These are phyloP conservation scores for Nitzschia inconspicua DNA, from an alignment of 108 stramenopile species.

Conservation along the genomic window DNA sequence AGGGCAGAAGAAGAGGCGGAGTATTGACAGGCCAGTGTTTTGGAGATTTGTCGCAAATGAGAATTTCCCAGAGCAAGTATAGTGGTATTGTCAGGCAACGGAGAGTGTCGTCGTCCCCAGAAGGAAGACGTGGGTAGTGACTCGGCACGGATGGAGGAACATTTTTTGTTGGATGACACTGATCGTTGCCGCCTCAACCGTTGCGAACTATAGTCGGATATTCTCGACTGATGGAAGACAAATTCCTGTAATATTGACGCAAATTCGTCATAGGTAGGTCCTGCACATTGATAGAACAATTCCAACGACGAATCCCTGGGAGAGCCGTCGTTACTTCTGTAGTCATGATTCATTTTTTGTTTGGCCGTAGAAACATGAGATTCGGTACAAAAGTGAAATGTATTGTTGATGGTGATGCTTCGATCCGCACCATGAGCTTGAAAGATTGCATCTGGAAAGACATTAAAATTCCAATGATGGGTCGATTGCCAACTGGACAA, in stretches of 20 bases:
- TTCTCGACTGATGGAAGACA: background rate
- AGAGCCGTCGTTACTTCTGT: too few relatives aligned
- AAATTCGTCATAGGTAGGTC: conserved; percentile 10
- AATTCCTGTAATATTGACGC: background rate
- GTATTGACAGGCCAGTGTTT: conserved; percentile 27
- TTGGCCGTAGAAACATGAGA: too few relatives aligned
- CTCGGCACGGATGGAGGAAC: background rate
- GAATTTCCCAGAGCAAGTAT: conserved; percentile 24
- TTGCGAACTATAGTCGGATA: background rate
- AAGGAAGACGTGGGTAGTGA: background rate
- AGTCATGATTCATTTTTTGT: too few relatives aligned
- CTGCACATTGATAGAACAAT: conserved; percentile 18
- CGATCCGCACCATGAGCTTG: too few relatives aligned
- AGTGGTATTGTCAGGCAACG: conserved; percentile 2
- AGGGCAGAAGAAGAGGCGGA: background rate
- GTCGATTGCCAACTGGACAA: too few relatives aligned
- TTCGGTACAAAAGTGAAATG: too few relatives aligned
- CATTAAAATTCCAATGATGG: too few relatives aligned
- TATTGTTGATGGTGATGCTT: too few relatives aligned
- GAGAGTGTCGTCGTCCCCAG: conserved; percentile 13
- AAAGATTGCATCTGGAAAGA: too few relatives aligned
- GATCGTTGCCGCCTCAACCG: background rate
- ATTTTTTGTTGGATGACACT: background rate
- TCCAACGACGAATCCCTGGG: too few relatives aligned
- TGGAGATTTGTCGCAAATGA: conserved; percentile 23